Evolutionary conservation across 164 flowering plant genomes (phyloP).

Genomic region (Aristolochia californica): DNA sequence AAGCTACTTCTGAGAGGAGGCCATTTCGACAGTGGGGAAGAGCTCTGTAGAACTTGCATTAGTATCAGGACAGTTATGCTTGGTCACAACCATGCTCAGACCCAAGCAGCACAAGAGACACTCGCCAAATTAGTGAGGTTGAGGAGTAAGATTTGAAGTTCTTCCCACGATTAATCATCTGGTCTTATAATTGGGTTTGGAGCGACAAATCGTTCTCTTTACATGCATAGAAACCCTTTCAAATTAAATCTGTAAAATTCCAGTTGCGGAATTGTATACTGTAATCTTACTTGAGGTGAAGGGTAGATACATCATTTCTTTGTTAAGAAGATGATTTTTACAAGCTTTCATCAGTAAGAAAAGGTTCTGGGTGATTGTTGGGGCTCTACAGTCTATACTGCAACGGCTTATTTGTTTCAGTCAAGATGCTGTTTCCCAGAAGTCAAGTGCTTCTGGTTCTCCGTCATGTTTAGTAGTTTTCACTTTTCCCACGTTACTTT

Average conservation of each 20-base stretch:
- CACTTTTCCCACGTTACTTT: no score
- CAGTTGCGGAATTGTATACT: neutral
- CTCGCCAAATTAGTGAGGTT: slow-evolving; percentile 65
- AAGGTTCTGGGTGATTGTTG: no score
- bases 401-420: no score
- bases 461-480: no score
- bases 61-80: slow-evolving; percentile 92
- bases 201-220: no score
- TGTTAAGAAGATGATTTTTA: no score
- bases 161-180: no score
- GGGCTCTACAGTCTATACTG: no score
- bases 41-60: slow-evolving; percentile 77
- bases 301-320: no score
- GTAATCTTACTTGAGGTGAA: neutral
- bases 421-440: no score
- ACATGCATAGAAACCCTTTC: neutral
- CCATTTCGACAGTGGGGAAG: slow-evolving; percentile 74
- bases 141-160: slow-evolving; percentile 68
- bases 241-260: neutral
- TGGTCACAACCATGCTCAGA: slow-evolving; percentile 71
- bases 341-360: neutral
- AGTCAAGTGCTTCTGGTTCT: no score
- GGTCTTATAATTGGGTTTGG: neutral
- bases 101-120: slow-evolving; percentile 84
- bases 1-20: slow-evolving; percentile 77